phyloP scores from a whole-genome alignment of 768 basidiomycete genomes.

The Tulasnella sp. region DNA sequence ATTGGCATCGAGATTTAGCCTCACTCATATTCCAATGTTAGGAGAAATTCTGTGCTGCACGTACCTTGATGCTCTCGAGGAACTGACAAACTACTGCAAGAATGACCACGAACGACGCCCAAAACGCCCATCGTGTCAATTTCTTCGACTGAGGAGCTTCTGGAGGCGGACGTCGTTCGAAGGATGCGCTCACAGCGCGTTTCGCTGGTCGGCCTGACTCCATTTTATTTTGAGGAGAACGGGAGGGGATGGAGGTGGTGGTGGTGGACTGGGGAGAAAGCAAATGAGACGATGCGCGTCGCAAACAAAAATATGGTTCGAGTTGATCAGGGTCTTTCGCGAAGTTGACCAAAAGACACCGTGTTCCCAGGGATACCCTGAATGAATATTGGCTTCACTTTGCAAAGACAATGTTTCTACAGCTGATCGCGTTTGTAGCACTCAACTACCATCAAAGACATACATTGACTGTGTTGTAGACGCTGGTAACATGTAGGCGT shows the following conservation, averaged over 20 bases:
- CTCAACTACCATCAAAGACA: no score
- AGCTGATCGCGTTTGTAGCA: no score
- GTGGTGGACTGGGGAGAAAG: not conserved
- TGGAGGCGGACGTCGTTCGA: not conserved
- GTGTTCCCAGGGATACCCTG: no score
- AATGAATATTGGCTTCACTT: no score
- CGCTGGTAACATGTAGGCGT: no score
- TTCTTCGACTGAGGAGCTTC: not conserved
- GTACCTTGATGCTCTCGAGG: conserved; percentile 23
- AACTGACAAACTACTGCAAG: conserved; percentile 17
- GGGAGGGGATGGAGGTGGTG: not conserved
- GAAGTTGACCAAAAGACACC: no score
- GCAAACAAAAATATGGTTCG: not conserved
- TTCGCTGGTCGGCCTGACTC: not conserved
- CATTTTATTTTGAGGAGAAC: not conserved
- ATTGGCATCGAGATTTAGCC: not conserved
- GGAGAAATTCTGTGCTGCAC: not conserved
- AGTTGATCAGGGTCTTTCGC: not conserved
- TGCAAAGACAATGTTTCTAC: no score
- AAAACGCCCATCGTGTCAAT: not conserved
- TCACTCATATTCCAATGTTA: not conserved
- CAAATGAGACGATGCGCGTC: not conserved
- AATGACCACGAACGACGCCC: not conserved
- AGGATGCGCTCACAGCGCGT: not conserved
- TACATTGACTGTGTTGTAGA: no score